Evolutionary conservation across 2,329 filamentous ascomycete species (phyloP).

Genomic region (Chrysoporthe cubensis): DNA sequence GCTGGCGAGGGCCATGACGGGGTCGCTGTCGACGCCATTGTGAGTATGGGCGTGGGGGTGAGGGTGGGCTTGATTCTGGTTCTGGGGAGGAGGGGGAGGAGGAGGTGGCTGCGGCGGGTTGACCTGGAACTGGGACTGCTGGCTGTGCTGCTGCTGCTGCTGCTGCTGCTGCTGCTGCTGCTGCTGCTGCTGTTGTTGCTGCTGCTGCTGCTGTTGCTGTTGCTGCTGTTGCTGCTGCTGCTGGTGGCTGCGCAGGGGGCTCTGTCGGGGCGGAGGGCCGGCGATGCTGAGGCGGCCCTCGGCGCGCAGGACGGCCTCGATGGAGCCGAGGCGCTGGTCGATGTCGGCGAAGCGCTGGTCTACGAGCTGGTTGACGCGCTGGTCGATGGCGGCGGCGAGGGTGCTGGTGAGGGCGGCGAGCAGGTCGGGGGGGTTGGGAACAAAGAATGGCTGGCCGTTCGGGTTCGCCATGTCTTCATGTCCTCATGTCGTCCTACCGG

Average conservation of each 20-base stretch:
- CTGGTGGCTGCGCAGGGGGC: constrained; percentile 23
- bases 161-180: constrained; percentile 10
- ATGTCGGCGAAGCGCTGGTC: constrained; percentile 27
- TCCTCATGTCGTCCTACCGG: background rate
- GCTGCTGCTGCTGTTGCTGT: constrained; percentile 24
- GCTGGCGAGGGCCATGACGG: constrained; percentile 28
- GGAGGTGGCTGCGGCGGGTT: constrained; percentile 2
- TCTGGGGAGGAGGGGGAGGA: background rate
- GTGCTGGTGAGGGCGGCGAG: constrained; percentile 25
- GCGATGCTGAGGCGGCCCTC: constrained; percentile 22
- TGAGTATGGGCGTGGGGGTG: constrained; percentile 15
- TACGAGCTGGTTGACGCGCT: constrained; percentile 25
- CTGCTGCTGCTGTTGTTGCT: constrained; percentile 18
- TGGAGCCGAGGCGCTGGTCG: constrained; percentile 25
- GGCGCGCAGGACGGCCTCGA: constrained; percentile 26
- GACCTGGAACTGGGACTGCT: constrained; percentile 10
- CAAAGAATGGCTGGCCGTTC: constrained; percentile 26
- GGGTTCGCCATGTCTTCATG: constrained; percentile 26
- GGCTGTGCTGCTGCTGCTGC: constrained; percentile 19
- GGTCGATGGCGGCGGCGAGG: constrained; percentile 29
- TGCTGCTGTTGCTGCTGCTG: constrained; percentile 23
- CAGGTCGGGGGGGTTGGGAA: constrained; percentile 26
- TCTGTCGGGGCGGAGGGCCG: constrained; percentile 23
- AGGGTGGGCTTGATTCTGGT: constrained; percentile 5
- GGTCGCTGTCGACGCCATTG: constrained; percentile 29